phyloP scores from a whole-genome alignment of 441 rosid genomes.

The Adansonia grandidieri region DNA sequence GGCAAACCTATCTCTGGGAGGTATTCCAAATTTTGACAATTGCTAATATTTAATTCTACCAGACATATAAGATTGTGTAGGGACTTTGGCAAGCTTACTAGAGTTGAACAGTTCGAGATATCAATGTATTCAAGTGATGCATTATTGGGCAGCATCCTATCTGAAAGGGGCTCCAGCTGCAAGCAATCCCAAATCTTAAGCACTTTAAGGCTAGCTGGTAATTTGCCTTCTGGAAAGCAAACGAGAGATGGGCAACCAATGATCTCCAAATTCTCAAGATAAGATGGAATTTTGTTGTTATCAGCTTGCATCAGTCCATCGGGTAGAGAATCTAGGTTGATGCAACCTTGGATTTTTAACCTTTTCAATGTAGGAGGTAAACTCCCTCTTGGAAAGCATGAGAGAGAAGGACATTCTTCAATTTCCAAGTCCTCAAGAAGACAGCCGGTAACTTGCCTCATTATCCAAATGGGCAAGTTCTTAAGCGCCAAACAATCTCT shows the following conservation, averaged over 20 bases:
- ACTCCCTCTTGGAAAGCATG: slow-evolving; percentile 17
- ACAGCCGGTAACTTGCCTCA: slow-evolving; percentile 6
- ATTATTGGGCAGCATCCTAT: slow-evolving; percentile 11
- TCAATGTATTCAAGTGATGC: not conserved
- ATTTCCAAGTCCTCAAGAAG: slow-evolving; percentile 22
- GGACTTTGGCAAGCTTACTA: slow-evolving; percentile 3
- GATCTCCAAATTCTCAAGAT: slow-evolving; percentile 23
- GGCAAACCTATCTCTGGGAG: slow-evolving; percentile 20
- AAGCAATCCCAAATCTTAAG: slow-evolving; percentile 24
- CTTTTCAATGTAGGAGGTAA: slow-evolving; percentile 2
- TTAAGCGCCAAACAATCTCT: not conserved
- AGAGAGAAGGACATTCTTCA: slow-evolving; percentile 12
- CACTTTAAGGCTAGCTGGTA: slow-evolving; percentile 21
- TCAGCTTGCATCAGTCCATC: slow-evolving; percentile 20
- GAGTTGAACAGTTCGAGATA: not conserved
- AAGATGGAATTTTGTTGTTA: not conserved
- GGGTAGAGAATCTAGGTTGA: slow-evolving; percentile 1
- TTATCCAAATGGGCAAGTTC: slow-evolving; percentile 11
- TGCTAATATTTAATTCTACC: not conserved
- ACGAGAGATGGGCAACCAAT: slow-evolving; percentile 8
- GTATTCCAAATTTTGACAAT: slow-evolving; percentile 7
- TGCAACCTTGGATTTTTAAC: slow-evolving; percentile 4
- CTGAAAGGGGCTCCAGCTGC: slow-evolving; percentile 23
- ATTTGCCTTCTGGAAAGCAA: slow-evolving; percentile 15
- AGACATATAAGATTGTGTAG: slow-evolving; percentile 24